Evolutionary conservation across 2,329 filamentous ascomycete genomes (phyloP).

Genomic region (Penicillium sp.): DNA sequence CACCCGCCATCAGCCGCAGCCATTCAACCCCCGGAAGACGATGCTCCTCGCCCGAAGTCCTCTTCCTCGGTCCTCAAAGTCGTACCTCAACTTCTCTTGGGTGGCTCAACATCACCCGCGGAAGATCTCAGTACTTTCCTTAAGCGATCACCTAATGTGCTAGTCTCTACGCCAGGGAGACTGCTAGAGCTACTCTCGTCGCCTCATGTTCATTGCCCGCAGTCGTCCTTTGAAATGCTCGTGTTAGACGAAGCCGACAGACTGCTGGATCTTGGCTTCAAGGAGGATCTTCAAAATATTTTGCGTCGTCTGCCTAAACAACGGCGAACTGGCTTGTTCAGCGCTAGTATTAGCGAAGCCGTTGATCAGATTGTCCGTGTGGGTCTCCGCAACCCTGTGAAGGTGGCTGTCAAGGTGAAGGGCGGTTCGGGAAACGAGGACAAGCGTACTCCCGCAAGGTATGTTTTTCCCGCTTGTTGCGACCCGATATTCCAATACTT

Average conservation of each 20-base stretch:
- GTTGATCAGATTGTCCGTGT: constrained; percentile 90
- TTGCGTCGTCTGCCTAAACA: constrained; percentile 85
- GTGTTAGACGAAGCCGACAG: constrained; percentile 94
- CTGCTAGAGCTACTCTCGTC: constrained; percentile 83
- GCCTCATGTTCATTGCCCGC: constrained; percentile 80
- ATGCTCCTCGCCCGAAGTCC: constrained; percentile 37
- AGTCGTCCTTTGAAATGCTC: constrained; percentile 85
- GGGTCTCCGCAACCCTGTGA: constrained; percentile 88
- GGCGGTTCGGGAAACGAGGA: constrained; percentile 71
- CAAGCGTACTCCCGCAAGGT: constrained; percentile 78
- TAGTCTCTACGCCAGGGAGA: constrained; percentile 87
- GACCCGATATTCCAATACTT: constrained; percentile 8
- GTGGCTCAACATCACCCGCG: constrained; percentile 74
- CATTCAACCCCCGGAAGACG: constrained; percentile 45
- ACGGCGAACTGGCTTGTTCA: constrained; percentile 87
- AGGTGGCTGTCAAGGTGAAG: constrained; percentile 90
- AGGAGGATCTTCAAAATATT: constrained; percentile 83
- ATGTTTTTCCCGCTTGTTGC: constrained; percentile 7
- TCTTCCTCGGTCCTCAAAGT: constrained; percentile 56
- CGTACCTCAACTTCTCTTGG: constrained; percentile 82
- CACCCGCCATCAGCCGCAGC: constrained; percentile 68
- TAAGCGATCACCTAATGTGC: constrained; percentile 77
- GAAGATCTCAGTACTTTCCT: constrained; percentile 86
- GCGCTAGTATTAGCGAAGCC: constrained; percentile 91
- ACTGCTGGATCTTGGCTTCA: constrained; percentile 89